These are phyloP conservation scores for Coprinellus aureogranulatus DNA, from an alignment of 768 basidiomycete genomes.

Conservation along the genomic window DNA sequence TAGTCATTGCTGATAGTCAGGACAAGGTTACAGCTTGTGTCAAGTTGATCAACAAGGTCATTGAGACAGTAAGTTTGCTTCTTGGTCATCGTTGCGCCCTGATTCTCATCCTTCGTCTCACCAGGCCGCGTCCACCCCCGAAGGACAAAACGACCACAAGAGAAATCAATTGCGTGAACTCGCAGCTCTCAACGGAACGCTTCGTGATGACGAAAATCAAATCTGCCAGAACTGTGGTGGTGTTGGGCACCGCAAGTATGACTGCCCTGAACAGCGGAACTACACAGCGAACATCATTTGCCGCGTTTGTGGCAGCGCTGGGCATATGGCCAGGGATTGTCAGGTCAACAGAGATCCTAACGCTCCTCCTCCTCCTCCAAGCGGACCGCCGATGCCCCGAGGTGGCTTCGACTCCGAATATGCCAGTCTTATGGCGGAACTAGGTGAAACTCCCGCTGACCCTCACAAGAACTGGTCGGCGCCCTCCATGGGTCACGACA, in stretches of 20 bases:
- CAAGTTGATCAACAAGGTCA: slow-evolving; percentile 93
- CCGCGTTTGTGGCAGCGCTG: slow-evolving; percentile 95
- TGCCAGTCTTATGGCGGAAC: slow-evolving; percentile 94
- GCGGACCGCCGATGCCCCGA: slow-evolving; percentile 50
- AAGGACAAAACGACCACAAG: slow-evolving; percentile 99
- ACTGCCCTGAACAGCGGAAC: slow-evolving; percentile 97
- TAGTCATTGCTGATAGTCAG: slow-evolving; percentile 88
- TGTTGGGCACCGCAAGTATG: slow-evolving; percentile 96
- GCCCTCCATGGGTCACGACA: slow-evolving; percentile 56
- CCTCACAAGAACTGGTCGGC: slow-evolving; percentile 53
- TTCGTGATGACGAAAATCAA: slow-evolving; percentile 99
- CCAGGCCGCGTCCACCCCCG: slow-evolving; percentile 97
- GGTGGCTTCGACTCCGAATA: slow-evolving; percentile 97
- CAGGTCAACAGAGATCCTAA: slow-evolving; percentile 90
- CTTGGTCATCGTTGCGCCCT: too few species aligned
- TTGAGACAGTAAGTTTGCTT: slow-evolving; percentile 78
- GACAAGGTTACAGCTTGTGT: slow-evolving; percentile 92
- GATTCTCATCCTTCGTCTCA: slow-evolving; percentile 8
- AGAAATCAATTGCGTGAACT: slow-evolving; percentile 97
- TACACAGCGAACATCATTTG: slow-evolving; percentile 99
- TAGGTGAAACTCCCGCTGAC: slow-evolving; percentile 76
- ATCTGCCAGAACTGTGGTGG: slow-evolving; percentile 96
- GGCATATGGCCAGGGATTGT: slow-evolving; percentile 99
- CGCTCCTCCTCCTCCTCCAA: slow-evolving; percentile 42
- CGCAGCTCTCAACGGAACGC: slow-evolving; percentile 95